These are phyloP conservation scores for Termitomyces sp. DNA, from an alignment of 768 basidiomycete species.

Conservation along the genomic window DNA sequence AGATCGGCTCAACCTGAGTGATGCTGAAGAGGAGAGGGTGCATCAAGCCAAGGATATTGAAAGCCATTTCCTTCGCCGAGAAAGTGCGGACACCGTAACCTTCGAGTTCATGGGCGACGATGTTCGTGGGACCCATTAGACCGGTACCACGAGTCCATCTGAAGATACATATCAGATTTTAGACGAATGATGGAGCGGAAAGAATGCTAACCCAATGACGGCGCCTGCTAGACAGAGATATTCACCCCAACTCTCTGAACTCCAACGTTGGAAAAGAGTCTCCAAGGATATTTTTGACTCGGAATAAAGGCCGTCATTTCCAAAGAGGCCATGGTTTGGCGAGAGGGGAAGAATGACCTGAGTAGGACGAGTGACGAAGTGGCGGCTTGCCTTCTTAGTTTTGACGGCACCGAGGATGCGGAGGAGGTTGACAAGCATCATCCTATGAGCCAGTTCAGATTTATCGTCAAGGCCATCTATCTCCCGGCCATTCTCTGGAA, in stretches of 20 bases:
- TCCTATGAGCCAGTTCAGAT: constrained; percentile 96
- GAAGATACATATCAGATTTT: constrained; percentile 4
- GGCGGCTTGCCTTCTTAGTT: constrained; percentile 93
- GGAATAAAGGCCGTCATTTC: constrained; percentile 96
- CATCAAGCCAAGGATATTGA: constrained; percentile 99
- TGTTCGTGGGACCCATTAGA: constrained; percentile 93
- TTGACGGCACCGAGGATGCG: constrained; percentile 97
- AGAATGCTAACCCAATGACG: constrained; percentile 79
- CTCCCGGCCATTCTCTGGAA: constrained; percentile 98
- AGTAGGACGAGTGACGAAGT: constrained; percentile 96
- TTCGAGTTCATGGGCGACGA: constrained; percentile 91
- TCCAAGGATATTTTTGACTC: constrained; percentile 98
- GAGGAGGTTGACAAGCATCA: constrained; percentile 97
- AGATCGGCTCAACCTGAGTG: constrained; percentile 98
- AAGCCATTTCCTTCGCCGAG: constrained; percentile 99
- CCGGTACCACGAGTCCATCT: constrained; percentile 99
- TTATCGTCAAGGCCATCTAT: constrained; percentile 97
- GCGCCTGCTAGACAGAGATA: constrained; percentile 97
- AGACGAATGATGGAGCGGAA: neutral
- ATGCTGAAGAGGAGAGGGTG: constrained; percentile 99
- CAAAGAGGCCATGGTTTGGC: constrained; percentile 97
- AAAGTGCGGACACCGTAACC: constrained; percentile 93
- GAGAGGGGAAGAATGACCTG: constrained; percentile 98
- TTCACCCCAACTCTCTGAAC: constrained; percentile 97
- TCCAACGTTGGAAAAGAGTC: constrained; percentile 98